Base-by-base conservation (phyloP, 1,284 basidiomycete genomes). In the Ceratobasidium sp. region DNA sequence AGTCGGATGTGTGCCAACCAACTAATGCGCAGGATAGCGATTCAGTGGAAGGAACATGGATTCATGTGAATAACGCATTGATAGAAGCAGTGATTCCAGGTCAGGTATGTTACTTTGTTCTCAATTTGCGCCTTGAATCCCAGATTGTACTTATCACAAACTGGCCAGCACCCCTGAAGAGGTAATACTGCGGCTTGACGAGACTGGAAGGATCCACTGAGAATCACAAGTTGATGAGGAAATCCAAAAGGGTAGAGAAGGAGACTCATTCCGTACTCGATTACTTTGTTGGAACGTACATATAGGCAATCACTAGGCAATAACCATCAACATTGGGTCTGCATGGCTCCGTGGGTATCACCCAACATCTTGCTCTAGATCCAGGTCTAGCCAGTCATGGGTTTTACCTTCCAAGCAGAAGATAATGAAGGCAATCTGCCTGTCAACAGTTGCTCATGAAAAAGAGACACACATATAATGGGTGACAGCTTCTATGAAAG, bases 251-350 rank as follows among this genome's bases (percentile, higher is more conserved):
- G 63, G 47, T 11, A 15, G 14, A n/a, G 44, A 48, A 27, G 24
- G 27, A 17, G 27, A 24, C 17, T 7, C 31, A 51, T 29, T 51
- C 50, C 33, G 45, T 65, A 8, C 22, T 65, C 14, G 29, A 51
- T 33, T 65, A 65, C 31, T 65, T 65, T 33, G 63, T 65, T 27
- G 19, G 36, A 15, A 65, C 63, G 17, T 65, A 65, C 29, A 47
- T 51, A 27, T 15, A 36, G 17, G 11, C 36, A 59, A 3, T 33
- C 9, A 44, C 36, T 22, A 36, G 47, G 27, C n/a, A 15, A 56
- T 5, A 29, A 6, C 19, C 14, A 7, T 11, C 7, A 7, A 6
- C 14, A 7, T 56, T 15, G 5, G n/a, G n/a, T n/a, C n/a, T n/a
- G n/a, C n/a, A n/a, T n/a, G n/a, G n/a, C n/a, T n/a, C n/a, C n/a